Evolutionary conservation across 2,329 filamentous ascomycete species (phyloP).

Genomic region (Penicillium sp.): DNA sequence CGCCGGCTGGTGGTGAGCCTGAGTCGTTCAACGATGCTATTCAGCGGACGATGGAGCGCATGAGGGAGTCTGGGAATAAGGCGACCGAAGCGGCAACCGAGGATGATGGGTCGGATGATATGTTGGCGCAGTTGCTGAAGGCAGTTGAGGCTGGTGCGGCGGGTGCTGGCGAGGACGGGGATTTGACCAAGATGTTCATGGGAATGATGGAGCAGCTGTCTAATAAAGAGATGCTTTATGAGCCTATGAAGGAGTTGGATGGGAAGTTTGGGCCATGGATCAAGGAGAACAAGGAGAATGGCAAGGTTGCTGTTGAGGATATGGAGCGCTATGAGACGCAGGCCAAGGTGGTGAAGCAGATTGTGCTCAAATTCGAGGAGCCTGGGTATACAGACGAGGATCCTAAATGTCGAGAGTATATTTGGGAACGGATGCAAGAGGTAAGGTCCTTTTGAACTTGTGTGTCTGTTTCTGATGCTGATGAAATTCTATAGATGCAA

Average conservation of each 20-base stretch:
- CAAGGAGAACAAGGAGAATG: conserved; percentile 65
- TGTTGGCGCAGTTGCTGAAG: conserved; percentile 89
- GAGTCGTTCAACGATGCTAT: conserved; percentile 89
- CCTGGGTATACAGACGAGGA: conserved; percentile 79
- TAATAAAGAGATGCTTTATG: conserved; percentile 96
- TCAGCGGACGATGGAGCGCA: conserved; percentile 88
- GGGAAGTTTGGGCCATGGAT: conserved; percentile 92
- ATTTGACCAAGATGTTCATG: conserved; percentile 91
- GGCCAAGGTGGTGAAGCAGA: conserved; percentile 74
- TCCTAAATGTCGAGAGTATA: conserved; percentile 77
- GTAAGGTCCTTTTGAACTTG: conserved; percentile 50
- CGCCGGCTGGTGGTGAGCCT: conserved; percentile 32
- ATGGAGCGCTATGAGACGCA: conserved; percentile 78
- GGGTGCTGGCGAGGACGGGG: conserved; percentile 66
- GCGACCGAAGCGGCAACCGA: conserved; percentile 71
- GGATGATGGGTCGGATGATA: conserved; percentile 67
- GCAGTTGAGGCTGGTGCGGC: conserved; percentile 69
- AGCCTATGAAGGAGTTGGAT: conserved; percentile 96
- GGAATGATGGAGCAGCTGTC: conserved; percentile 99
- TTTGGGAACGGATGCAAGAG: conserved; percentile 97
- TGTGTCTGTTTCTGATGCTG: conserved; percentile 6
- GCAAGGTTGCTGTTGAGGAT: conserved; percentile 64
- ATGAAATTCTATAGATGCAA: conserved; percentile 75
- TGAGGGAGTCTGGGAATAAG: conserved; percentile 84
- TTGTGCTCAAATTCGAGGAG: conserved; percentile 85